Percentiles rank a stretch among this genome's conserved stretches.
Evolutionary conservation across 2,329 filamentous ascomycete species (phyloP).

Genomic region (Fusarium chlamydosporum): DNA sequence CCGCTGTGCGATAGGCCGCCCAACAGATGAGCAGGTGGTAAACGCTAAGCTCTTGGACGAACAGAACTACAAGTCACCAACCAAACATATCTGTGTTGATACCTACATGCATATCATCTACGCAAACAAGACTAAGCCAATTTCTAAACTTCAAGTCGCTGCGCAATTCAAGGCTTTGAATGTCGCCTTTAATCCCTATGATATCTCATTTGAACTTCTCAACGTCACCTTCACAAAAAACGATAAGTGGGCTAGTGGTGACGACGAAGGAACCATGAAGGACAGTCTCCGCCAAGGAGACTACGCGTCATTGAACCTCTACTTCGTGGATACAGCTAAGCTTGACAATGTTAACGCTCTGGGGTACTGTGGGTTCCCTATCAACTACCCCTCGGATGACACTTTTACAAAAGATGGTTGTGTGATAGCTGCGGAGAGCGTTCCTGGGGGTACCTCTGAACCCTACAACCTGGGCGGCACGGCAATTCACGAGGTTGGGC

Average conservation of each 20-base stretch:
- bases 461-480: slow-evolving; percentile 8
- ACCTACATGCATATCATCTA: too few species aligned
- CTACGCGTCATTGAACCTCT: slow-evolving; percentile 10
- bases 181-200: background rate
- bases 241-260: background rate
- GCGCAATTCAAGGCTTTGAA: slow-evolving; percentile 4
- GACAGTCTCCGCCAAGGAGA: background rate
- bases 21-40: too few species aligned
- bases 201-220: slow-evolving; percentile 3
- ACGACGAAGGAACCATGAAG: background rate
- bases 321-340: background rate
- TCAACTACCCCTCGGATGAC: background rate
- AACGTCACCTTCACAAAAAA: background rate
- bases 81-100: too few species aligned
- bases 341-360: background rate
- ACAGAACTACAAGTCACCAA: too few species aligned
- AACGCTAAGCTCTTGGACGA: too few species aligned
- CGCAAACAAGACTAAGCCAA: too few species aligned
- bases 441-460: slow-evolving; percentile 1
- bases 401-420: slow-evolving; percentile 5
- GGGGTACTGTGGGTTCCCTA: background rate
- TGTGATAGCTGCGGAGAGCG: slow-evolving; percentile 1
- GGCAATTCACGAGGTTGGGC: slow-evolving; percentile 1
- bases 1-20: too few species aligned
- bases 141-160: background rate